A percentile compares a stretch with the other conserved stretches of the same genome.
These are phyloP conservation scores for Sugiyamaella smithiae DNA, from an alignment of 805 yeast species.

Conservation along the genomic window DNA sequence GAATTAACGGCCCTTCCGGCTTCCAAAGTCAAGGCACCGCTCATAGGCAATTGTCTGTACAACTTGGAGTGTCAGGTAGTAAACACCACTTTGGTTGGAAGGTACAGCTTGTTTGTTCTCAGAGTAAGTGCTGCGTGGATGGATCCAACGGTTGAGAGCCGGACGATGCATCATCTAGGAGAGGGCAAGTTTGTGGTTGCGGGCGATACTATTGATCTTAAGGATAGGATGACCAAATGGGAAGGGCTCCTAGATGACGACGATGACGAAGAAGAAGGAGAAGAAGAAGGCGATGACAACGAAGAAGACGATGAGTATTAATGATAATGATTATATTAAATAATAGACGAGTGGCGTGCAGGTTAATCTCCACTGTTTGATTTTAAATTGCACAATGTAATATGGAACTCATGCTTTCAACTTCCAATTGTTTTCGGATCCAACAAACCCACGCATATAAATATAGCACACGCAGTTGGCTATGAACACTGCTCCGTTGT, in stretches of 20 bases:
- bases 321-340: too few relatives aligned
- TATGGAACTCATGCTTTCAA: constrained; percentile 1
- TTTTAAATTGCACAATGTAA: too few relatives aligned
- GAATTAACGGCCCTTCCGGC: constrained; percentile 6
- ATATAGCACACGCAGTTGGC: constrained; percentile 14
- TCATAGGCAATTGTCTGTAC: constrained; percentile 12
- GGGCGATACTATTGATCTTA: constrained; percentile 8
- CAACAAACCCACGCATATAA: constrained; percentile 29
- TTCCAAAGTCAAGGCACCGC: constrained; percentile 11
- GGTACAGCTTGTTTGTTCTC: constrained; percentile 13
- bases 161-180: constrained; percentile 16
- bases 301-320: too few relatives aligned
- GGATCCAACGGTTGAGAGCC: constrained; percentile 4
- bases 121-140: constrained; percentile 16
- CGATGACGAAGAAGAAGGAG: constrained; percentile 5
- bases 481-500: constrained; percentile 19
- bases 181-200: constrained; percentile 14
- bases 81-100: constrained; percentile 9
- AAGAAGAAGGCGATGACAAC: constrained; percentile 1
- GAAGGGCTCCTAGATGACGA: constrained; percentile 12
- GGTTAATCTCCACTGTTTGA: too few relatives aligned
- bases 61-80: constrained; percentile 17
- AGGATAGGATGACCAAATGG: constrained; percentile 17
- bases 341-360: too few relatives aligned
- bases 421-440: constrained; percentile 6